Percentiles rank a stretch among this genome's conserved stretches.
Conservation (phyloP, 2,329 filamentous ascomycete genomes). For the Epichloe gansuensis region DNA sequence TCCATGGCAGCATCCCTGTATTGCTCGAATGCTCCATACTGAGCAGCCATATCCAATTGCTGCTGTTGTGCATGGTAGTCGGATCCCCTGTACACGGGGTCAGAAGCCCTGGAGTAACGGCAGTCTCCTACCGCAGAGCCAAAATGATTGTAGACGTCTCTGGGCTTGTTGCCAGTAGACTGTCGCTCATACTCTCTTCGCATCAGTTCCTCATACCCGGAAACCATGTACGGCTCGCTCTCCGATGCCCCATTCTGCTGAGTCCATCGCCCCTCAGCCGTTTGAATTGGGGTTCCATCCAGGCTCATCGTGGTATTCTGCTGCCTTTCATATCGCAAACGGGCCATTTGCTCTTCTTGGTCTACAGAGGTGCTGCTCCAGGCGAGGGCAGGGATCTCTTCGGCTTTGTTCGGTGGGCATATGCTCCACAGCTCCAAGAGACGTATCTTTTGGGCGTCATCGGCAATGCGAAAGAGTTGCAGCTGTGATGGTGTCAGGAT, state of each 20-base stretch:
- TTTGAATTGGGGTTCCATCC: constrained; percentile 42
- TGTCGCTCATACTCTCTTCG: constrained; percentile 46
- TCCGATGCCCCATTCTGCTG: constrained; percentile 24
- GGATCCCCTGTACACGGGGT: constrained; percentile 52
- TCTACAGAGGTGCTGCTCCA: constrained; percentile 42
- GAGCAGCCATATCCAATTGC: constrained; percentile 51
- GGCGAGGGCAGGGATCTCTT: constrained; percentile 40
- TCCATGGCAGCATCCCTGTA: constrained; percentile 26
- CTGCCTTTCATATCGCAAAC: constrained; percentile 44
- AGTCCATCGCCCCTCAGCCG: constrained; percentile 41
- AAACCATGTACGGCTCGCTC: constrained; percentile 73
- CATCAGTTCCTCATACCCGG: constrained; percentile 64
- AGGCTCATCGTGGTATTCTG: constrained; percentile 36
- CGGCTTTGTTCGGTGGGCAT: constrained; percentile 52
- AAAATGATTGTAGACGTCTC: constrained; percentile 32
- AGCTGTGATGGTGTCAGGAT: constrained; percentile 63
- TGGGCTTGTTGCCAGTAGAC: constrained; percentile 20
- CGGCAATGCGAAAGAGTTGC: constrained; percentile 65
- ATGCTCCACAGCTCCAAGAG: constrained; percentile 80
- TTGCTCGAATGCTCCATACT: constrained; percentile 52
- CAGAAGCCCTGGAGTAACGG: constrained; percentile 44
- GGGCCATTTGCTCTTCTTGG: constrained; percentile 47
- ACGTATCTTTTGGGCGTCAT: constrained; percentile 57
- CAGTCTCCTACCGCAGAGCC: constrained; percentile 26
- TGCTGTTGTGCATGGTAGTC: constrained; percentile 37